A percentile compares a stretch with the other conserved stretches of the same genome.
Evolutionary conservation across 257 asterid genomes (phyloP).

Genomic region (Nicotiana noctiflora): DNA sequence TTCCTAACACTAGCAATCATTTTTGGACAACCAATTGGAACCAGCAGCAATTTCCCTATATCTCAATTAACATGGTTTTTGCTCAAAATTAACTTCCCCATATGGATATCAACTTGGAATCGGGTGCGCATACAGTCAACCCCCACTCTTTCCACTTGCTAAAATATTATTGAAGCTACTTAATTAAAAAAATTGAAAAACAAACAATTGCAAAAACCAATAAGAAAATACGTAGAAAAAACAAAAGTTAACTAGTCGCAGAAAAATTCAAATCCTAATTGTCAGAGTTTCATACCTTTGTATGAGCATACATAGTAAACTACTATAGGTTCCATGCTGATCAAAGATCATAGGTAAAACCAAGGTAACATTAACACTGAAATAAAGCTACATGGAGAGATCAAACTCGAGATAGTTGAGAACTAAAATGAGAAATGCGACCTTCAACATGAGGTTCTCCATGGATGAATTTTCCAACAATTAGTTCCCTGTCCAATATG

Average conservation of each 20-base stretch:
- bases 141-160: not conserved
- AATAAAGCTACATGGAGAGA: not conserved
- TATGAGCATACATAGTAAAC: not conserved
- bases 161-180: not conserved
- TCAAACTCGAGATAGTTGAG: not conserved
- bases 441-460: constrained; percentile 84
- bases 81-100: not conserved
- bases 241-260: not conserved
- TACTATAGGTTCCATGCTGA: not conserved
- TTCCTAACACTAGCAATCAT: not conserved
- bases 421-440: constrained; percentile 9
- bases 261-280: not conserved
- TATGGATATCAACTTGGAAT: not conserved
- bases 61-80: not conserved
- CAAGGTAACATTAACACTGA: not conserved
- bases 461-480: constrained; percentile 56
- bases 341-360: not conserved
- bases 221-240: not conserved
- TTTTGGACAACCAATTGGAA: not conserved
- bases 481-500: constrained; percentile 64
- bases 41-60: not conserved
- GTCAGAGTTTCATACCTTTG: not conserved
- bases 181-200: not conserved
- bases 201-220: not conserved
- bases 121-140: not conserved